These are phyloP conservation scores for Colletotrichum shisoi DNA, from an alignment of 2,329 filamentous ascomycete species.

Conservation along the genomic window DNA sequence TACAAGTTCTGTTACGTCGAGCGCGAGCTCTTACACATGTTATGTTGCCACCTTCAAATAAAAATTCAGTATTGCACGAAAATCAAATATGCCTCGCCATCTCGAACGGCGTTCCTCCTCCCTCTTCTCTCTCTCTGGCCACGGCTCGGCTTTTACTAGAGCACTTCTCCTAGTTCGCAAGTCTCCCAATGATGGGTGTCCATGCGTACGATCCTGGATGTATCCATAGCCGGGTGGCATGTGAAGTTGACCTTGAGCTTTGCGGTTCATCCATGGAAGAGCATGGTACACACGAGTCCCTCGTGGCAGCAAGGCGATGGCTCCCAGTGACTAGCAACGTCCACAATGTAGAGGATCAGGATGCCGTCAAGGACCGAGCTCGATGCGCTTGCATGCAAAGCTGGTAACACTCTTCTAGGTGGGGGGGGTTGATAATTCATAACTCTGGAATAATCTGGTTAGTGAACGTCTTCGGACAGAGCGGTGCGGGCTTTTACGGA, in stretches of 20 bases:
- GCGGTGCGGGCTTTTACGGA: constrained; percentile 27
- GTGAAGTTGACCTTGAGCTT: constrained; percentile 19
- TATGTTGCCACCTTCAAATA: constrained; percentile 7
- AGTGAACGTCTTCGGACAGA: not conserved
- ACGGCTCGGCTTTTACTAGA: constrained; percentile 34
- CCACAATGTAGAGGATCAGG: constrained; percentile 26
- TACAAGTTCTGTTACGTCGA: constrained; percentile 26
- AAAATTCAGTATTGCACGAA: not conserved
- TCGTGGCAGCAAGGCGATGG: constrained; percentile 18
- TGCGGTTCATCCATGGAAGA: constrained; percentile 23
- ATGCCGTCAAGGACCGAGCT: constrained; percentile 9
- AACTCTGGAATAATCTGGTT: constrained; percentile 13
- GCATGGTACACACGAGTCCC: constrained; percentile 25
- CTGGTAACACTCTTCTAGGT: constrained; percentile 21
- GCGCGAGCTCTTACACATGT: constrained; percentile 25
- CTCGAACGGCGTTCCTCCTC: not conserved
- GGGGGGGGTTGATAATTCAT: not conserved
- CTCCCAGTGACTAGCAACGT: constrained; percentile 16
- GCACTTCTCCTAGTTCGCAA: constrained; percentile 24
- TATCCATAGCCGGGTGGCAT: constrained; percentile 24
- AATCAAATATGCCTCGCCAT: constrained; percentile 12
- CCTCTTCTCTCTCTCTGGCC: constrained; percentile 1
- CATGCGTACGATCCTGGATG: constrained; percentile 27
- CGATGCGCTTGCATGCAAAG: constrained; percentile 31
- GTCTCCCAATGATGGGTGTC: constrained; percentile 17